These are phyloP conservation scores for Tripidium arundinaceum DNA, from an alignment of 202 grass and related monocot species.

Conservation along the genomic window DNA sequence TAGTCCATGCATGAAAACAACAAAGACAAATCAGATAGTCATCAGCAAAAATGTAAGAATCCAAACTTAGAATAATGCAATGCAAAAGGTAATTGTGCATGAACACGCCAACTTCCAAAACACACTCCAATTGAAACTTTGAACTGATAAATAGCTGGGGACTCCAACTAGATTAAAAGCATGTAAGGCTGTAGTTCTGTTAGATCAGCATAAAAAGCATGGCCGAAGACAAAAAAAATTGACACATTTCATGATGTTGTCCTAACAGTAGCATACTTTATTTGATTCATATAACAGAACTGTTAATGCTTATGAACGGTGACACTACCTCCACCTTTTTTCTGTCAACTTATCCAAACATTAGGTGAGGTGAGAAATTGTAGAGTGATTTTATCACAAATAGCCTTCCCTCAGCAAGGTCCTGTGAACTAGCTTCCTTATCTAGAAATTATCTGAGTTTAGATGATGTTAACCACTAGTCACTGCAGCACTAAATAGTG, in stretches of 20 bases:
- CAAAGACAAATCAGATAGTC: slow-evolving; percentile 40
- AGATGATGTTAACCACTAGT: background rate
- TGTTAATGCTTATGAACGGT: background rate
- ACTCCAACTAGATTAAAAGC: slow-evolving; percentile 6
- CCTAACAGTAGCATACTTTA: background rate
- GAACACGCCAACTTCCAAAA: background rate
- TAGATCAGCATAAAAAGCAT: slow-evolving; percentile 7
- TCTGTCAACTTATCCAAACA: background rate
- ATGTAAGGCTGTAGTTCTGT: background rate
- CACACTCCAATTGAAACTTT: slow-evolving; percentile 10
- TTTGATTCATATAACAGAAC: background rate
- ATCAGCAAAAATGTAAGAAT: slow-evolving; percentile 21
- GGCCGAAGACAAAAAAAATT: background rate
- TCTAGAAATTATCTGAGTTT: slow-evolving; percentile 8
- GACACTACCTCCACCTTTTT: background rate
- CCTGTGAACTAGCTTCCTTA: background rate
- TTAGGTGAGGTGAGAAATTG: background rate
- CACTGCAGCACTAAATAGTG: background rate
- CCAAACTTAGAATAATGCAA: background rate
- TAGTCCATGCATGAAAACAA: slow-evolving; percentile 40
- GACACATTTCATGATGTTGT: background rate
- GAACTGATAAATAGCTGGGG: background rate
- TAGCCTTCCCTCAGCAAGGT: background rate
- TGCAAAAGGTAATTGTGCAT: slow-evolving; percentile 20
- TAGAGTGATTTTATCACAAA: background rate